A percentile compares a stretch with the other conserved stretches of the same genome.
These are phyloP conservation scores for Colletotrichum abscissum DNA, from an alignment of 2,329 filamentous ascomycete species.

Conservation along the genomic window DNA sequence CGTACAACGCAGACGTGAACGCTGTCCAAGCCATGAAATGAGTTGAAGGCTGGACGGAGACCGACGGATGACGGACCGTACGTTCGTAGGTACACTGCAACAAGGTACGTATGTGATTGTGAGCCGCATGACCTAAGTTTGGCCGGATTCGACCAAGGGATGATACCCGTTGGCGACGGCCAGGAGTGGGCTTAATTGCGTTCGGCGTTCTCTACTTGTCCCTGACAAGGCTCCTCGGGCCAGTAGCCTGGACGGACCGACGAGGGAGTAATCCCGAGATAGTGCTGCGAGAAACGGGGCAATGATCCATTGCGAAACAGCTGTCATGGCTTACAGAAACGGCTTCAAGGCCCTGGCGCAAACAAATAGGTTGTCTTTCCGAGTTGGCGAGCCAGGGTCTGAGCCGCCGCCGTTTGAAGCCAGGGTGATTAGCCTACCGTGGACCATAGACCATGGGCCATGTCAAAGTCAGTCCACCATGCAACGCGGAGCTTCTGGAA, in stretches of 20 bases:
- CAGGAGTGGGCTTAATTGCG: not conserved
- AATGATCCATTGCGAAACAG: constrained; percentile 2
- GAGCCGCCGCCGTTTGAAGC: constrained; percentile 16
- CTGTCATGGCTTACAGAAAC: constrained; percentile 21
- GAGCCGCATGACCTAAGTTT: not conserved
- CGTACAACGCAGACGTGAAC: not conserved
- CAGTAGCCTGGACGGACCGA: not conserved
- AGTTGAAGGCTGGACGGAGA: not conserved
- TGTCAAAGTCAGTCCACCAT: constrained; percentile 10
- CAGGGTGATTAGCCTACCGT: constrained; percentile 1
- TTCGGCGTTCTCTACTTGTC: not conserved
- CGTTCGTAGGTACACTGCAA: too few species aligned
- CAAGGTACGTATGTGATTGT: not conserved
- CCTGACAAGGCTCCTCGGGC: not conserved
- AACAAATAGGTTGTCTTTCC: constrained; percentile 25
- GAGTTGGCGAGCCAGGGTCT: constrained; percentile 14
- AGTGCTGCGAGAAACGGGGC: not conserved
- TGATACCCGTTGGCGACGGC: not conserved
- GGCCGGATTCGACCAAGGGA: not conserved
- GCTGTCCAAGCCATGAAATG: not conserved
- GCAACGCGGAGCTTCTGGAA: constrained; percentile 7
- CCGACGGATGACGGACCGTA: not conserved
- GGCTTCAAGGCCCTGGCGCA: constrained; percentile 11
- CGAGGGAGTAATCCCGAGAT: not conserved
- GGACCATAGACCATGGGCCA: not conserved